Percentiles rank a stretch among this genome's conserved stretches.
phyloP scores from a whole-genome alignment of 352 stramenopile species.

The Phytophthora sansomeana region DNA sequence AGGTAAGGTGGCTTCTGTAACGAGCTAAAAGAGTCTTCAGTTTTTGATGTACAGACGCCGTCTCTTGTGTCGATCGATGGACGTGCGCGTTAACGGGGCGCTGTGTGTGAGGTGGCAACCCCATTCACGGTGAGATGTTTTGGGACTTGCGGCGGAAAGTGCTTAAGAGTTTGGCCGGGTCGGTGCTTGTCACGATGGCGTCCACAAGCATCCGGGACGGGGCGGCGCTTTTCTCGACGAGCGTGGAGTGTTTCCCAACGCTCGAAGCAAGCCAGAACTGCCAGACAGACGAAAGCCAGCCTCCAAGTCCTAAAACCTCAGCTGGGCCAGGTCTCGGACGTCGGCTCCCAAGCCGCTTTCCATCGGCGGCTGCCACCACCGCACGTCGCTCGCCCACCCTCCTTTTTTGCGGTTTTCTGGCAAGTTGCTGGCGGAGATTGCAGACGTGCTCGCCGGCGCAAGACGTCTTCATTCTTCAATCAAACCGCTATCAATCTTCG shows the following conservation, averaged over 20 bases:
- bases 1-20: constrained; percentile 18
- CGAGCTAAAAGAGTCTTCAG: constrained; percentile 13
- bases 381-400: constrained; percentile 34
- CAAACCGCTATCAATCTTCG: constrained; percentile 4
- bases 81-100: background rate
- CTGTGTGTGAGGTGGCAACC: background rate
- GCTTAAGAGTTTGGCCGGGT: constrained; percentile 10
- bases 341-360: constrained; percentile 39
- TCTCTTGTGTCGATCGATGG: background rate
- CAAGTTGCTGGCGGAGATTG: constrained; percentile 31
- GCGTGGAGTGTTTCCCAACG: constrained; percentile 13
- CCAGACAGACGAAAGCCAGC: constrained; percentile 29
- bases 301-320: constrained; percentile 33
- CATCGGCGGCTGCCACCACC: constrained; percentile 38
- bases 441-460: constrained; percentile 2
- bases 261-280: constrained; percentile 24
- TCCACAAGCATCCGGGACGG: constrained; percentile 29
- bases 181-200: constrained; percentile 37
- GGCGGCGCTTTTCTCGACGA: constrained; percentile 28
- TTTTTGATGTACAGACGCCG: constrained; percentile 21
- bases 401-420: constrained; percentile 45
- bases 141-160: constrained; percentile 40
- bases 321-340: constrained; percentile 25
- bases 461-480: constrained; percentile 27
- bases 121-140: constrained; percentile 9